Percentiles rank a stretch among this genome's conserved stretches.
Evolutionary conservation across 2,329 filamentous ascomycete genomes (phyloP).

Genomic region (Colletotrichum tofieldiae): DNA sequence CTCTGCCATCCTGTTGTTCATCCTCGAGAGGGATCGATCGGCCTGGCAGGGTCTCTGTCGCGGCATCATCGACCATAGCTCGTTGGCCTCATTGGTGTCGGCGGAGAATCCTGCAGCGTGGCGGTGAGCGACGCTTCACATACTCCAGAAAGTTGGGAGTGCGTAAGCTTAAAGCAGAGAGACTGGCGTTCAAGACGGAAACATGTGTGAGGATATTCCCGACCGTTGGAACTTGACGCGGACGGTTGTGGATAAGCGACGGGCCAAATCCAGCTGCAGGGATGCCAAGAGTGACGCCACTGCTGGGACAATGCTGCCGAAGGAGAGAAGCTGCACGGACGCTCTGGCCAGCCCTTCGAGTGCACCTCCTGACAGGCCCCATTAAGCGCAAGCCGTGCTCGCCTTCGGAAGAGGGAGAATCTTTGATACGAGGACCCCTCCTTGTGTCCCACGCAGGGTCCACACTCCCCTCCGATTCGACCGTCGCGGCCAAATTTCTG

Average conservation of each 20-base stretch:
- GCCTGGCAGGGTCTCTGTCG: constrained; percentile 58
- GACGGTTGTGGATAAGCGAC: constrained; percentile 30
- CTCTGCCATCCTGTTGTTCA: constrained; percentile 42
- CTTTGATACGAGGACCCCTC: constrained; percentile 42
- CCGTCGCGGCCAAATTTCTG: constrained; percentile 37
- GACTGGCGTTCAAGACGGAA: constrained; percentile 11
- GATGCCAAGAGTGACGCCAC: constrained; percentile 40
- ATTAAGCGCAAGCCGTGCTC: background rate
- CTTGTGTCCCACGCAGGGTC: constrained; percentile 32
- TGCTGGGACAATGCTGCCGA: constrained; percentile 18
- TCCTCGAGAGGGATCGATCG: constrained; percentile 45
- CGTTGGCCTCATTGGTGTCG: constrained; percentile 49
- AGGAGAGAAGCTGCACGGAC: constrained; percentile 17
- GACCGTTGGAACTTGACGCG: constrained; percentile 37
- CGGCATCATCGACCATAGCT: constrained; percentile 69
- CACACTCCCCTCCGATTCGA: constrained; percentile 42
- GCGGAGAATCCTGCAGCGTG: constrained; percentile 25
- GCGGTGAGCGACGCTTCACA: constrained; percentile 31
- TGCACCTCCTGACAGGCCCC: background rate
- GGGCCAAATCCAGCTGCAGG: constrained; percentile 38
- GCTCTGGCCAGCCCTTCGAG: background rate
- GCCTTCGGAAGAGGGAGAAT: constrained; percentile 24
- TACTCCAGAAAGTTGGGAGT: constrained; percentile 16
- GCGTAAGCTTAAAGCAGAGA: background rate
- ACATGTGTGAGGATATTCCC: constrained; percentile 7